phyloP scores from a whole-genome alignment of 352 stramenopile genomes.

The Phytophthora melonis region DNA sequence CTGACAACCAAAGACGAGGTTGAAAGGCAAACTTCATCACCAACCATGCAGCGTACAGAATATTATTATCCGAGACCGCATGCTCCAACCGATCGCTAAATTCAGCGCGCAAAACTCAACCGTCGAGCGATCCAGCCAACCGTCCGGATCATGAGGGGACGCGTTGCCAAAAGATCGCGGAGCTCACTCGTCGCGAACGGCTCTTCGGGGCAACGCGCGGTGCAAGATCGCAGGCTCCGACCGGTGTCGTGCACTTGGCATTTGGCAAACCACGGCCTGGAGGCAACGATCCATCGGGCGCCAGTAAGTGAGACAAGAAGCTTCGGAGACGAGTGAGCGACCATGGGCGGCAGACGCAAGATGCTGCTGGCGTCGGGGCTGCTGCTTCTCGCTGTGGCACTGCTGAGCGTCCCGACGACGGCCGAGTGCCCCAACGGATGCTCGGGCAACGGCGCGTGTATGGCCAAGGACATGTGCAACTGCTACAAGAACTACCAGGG shows the following conservation, averaged over 20 bases:
- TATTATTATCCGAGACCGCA: constrained; percentile 22
- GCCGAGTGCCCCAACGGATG: constrained; percentile 86
- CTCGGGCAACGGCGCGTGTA: constrained; percentile 84
- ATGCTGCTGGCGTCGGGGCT: constrained; percentile 21
- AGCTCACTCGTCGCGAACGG: constrained; percentile 31
- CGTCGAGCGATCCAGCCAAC: constrained; percentile 17
- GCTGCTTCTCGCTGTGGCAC: constrained; percentile 32
- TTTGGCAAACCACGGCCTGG: constrained; percentile 37
- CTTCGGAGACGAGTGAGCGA: constrained; percentile 4
- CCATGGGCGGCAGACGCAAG: constrained; percentile 32
- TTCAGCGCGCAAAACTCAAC: constrained; percentile 13
- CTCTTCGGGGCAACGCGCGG: constrained; percentile 15
- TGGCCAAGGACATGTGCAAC: constrained; percentile 82
- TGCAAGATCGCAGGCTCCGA: constrained; percentile 29
- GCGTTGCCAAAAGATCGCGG: constrained; percentile 33
- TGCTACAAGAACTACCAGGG: constrained; percentile 90
- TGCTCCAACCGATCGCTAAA: constrained; percentile 12
- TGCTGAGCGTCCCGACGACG: constrained; percentile 27
- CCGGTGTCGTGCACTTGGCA: constrained; percentile 5
- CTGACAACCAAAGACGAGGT: not conserved
- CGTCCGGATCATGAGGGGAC: constrained; percentile 18
- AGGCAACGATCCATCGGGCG: constrained; percentile 9
- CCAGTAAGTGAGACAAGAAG: not conserved
- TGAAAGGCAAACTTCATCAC: not conserved
- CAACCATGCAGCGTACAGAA: not conserved